These are phyloP conservation scores for Zychaea mexicana DNA, from an alignment of 371 early-diverging fungal species.

Conservation along the genomic window DNA sequence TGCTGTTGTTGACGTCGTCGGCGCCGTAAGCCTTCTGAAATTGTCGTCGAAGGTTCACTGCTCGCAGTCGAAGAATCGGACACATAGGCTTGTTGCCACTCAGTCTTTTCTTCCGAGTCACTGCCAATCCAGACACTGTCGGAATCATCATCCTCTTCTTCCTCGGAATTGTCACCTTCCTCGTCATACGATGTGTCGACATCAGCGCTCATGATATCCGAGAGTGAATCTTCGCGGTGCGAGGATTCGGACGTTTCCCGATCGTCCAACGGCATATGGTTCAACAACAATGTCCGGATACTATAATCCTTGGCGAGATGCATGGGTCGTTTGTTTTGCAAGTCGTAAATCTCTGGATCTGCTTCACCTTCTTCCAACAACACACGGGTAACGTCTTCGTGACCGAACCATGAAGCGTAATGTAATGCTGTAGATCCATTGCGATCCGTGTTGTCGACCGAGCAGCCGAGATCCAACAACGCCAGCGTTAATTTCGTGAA, in stretches of 20 bases:
- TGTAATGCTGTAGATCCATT: conserved; percentile 34
- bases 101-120: conserved; percentile 15
- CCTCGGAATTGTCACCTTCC: not conserved
- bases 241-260: conserved; percentile 17
- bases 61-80: conserved; percentile 31
- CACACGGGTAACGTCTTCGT: conserved; percentile 22
- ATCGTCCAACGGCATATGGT: conserved; percentile 15
- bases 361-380: conserved; percentile 32
- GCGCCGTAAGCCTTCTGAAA: conserved; percentile 18
- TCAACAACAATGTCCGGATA: conserved; percentile 20
- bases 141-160: conserved; percentile 15
- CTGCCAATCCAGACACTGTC: conserved; percentile 29
- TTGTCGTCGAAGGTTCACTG: not conserved
- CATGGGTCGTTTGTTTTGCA: conserved; percentile 29
- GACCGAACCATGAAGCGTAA: conserved; percentile 23
- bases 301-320: conserved; percentile 22
- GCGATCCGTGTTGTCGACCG: conserved; percentile 29
- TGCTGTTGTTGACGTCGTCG: conserved; percentile 12
- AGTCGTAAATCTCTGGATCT: conserved; percentile 28
- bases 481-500: conserved; percentile 24
- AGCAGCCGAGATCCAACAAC: conserved; percentile 33
- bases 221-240: conserved; percentile 17
- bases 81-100: conserved; percentile 11
- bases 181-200: conserved; percentile 36
- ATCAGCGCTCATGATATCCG: conserved; percentile 39